phyloP scores from a whole-genome alignment of 352 stramenopile genomes.

The Phytophthora podocarpi region DNA sequence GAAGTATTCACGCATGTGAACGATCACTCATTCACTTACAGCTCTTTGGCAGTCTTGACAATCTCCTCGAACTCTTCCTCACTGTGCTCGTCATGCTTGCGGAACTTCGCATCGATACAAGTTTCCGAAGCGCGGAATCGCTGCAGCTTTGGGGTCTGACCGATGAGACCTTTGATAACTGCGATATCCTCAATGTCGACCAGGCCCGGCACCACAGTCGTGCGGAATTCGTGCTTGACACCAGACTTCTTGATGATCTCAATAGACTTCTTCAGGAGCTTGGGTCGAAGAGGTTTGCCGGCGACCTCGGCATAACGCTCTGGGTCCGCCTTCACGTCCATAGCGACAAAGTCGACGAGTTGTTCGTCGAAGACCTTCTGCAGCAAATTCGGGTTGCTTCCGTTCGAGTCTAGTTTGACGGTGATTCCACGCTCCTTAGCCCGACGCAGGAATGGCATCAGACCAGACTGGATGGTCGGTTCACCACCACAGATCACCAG shows the following conservation, averaged over 20 bases:
- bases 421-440: conserved; percentile 31
- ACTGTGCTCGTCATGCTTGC: conserved; percentile 27
- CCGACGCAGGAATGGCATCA: conserved; percentile 34
- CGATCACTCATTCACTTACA: conserved; percentile 12
- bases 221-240: conserved; percentile 35
- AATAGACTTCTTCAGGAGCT: conserved; percentile 34
- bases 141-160: conserved; percentile 24
- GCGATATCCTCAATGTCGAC: conserved; percentile 38
- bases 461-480: conserved; percentile 32
- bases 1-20: no score
- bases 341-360: conserved; percentile 34
- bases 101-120: conserved; percentile 35
- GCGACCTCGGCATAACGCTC: conserved; percentile 35
- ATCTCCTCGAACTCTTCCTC: conserved; percentile 32
- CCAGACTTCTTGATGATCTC: conserved; percentile 36
- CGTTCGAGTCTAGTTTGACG: conserved; percentile 41
- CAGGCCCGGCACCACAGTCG: conserved; percentile 34
- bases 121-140: conserved; percentile 32
- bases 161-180: conserved; percentile 32
- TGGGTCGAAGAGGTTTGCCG: conserved; percentile 32
- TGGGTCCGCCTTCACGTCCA: conserved; percentile 34
- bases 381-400: conserved; percentile 38
- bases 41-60: conserved; percentile 18
- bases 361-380: conserved; percentile 35
- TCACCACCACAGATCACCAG: conserved; percentile 37